A percentile compares a stretch with the other conserved stretches of the same genome.
These are phyloP conservation scores for apple (Malus domestica) DNA, from an alignment of 306 rosid genomes.

Conservation along the genomic window DNA sequence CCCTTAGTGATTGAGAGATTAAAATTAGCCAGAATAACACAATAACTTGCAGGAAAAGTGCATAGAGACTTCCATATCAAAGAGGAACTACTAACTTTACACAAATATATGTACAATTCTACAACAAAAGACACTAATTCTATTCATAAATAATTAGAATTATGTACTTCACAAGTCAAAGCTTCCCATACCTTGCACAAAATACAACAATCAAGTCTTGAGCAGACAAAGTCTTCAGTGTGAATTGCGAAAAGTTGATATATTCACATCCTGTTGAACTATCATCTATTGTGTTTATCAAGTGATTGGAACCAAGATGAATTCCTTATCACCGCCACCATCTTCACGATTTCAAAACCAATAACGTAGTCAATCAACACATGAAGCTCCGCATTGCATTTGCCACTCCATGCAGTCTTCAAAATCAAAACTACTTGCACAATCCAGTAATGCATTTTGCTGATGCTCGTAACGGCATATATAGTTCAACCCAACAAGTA, in stretches of 20 bases:
- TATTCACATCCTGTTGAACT: constrained; percentile 35
- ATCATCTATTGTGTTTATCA: constrained; percentile 14
- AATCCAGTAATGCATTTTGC: constrained; percentile 81
- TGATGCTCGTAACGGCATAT: constrained; percentile 93
- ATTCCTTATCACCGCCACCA: constrained; percentile 16
- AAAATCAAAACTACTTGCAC: constrained; percentile 82
- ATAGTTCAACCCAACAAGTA: constrained; percentile 86
- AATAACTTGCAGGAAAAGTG: not conserved
- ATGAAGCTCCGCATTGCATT: constrained; percentile 62
- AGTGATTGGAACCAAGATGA: constrained; percentile 27
- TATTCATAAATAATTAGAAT: constrained; percentile 22
- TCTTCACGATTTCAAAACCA: constrained; percentile 22
- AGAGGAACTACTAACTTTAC: not conserved
- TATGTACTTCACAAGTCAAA: constrained; percentile 26
- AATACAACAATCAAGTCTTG: constrained; percentile 28
- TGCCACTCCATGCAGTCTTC: constrained; percentile 90
- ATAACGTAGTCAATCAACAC: constrained; percentile 34
- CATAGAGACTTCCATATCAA: not conserved
- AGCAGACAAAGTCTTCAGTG: constrained; percentile 27
- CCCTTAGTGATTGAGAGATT: not conserved
- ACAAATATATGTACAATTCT: constrained; percentile 24
- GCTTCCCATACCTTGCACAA: constrained; percentile 31
- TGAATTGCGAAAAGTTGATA: constrained; percentile 28
- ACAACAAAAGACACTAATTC: not conserved
- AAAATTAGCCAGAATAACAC: not conserved